Base-by-base conservation (phyloP, 148 eudicot species). In the Spergularia bocconei region DNA sequence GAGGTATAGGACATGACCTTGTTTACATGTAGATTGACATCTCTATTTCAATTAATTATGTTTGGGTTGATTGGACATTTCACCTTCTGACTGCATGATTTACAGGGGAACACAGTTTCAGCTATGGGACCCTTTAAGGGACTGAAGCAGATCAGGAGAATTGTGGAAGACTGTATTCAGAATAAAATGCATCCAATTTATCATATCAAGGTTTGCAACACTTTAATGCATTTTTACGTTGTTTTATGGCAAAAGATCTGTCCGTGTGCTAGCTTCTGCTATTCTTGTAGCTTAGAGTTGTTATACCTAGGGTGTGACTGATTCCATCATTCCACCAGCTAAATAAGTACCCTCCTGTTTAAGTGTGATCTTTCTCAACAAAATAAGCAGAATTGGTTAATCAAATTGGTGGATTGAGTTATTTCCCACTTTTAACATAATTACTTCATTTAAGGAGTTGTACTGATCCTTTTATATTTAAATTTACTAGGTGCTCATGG, bases 71-170 rank as follows among this genome's bases (percentile, higher is more conserved):
- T 21, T 20, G 13, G 33, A 38, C 16, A 16, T 44, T 56, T 21
- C 17, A 21, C 33, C 21, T 55, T 36, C 50, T 33, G 58, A 54
- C 64, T 20, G 69, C 51, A 33, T 59, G 53, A 16, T 81, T 70
- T 71, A 23, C 65, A 95, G 98, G 98, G 98, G 75, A 92, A 88
- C 86, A 90, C 98, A 19, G 96, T 95, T 81, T 79, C 98, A 63
- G 92, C 96, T 41, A 95, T 95, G 98, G 98, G 98, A 76, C 87
- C 98, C 14, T 95, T 86, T 67, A 95, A 92, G 82, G 98, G 98
- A 69, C 84, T 95, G 61, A 95, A 95, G 74, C 98, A 95, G 85
- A 87, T 88, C n/a, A 84, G 96, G 81, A 90, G 72, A 83, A 80
- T 95, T 72, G 93, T 92, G 50, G 97, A 91, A 78, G 98, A 92